Base-by-base conservation (phyloP, 179 eudicot species). In the Spergularia azorica region DNA sequence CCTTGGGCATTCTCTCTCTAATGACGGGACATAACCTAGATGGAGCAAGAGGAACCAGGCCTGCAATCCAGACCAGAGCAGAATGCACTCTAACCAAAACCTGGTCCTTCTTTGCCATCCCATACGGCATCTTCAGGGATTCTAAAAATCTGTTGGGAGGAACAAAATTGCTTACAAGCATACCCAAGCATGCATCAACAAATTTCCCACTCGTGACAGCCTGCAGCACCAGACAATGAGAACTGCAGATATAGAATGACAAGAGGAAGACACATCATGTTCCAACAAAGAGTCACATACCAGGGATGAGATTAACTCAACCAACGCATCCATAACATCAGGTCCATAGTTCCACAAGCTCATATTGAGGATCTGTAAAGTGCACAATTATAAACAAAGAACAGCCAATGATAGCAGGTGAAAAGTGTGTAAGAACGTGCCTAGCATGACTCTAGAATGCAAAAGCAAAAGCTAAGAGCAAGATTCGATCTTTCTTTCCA, bases 261-360 rank as follows among this genome's bases (percentile, higher is more conserved):
- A 76, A 38, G 48, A 6, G 18, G 61, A 36, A 52, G 36, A 13
- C 68, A 11, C 57, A 78, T 16, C 46, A 80, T 32, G 21, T 61
- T 73, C 66, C 20, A 0, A 54, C 13, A 68, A 13, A 57, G 50
- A 54, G 63, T 39, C 63, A 60, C 92, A 36, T 93, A 95, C 98
- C 95, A 95, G 80, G 75, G 92, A 83, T 79, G 83, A 69, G 51
- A 93, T 79, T 18, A 93, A 77, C 78, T 91, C 97, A 26, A 86
- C 77, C 84, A 95, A 79, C n/a, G 95, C 97, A 85, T 93, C 98
- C 97, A 95, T 93, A 72, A 95, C 97, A 79, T 88, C 90, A 63
- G 97, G 87, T 63, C 87, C 80, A 70, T 90, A 91, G 82, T 89
- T 80, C 98, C 98, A 95, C 86, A 95, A 52, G 88, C 92, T 90